Percentiles rank a stretch among this genome's conserved stretches.
Conservation (phyloP, 345 rosid genomes). For the Geranium rotundifolium region DNA sequence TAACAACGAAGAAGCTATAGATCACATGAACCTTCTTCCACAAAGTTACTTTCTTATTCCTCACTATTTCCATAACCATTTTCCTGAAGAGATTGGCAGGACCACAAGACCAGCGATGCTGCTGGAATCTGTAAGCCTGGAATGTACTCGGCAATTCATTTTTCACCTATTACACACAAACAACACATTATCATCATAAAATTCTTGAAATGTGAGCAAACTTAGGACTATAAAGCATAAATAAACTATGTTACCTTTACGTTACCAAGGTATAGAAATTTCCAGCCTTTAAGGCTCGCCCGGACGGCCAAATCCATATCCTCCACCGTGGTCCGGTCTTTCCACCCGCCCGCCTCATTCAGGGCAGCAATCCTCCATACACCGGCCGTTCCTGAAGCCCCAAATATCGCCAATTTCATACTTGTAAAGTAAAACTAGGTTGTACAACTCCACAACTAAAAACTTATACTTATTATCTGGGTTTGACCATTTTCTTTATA, state of each 20-base stretch:
- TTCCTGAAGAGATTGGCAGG: conserved; percentile 50
- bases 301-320: conserved; percentile 57
- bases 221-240: no score
- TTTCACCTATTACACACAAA: conserved; percentile 20
- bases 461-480: no score
- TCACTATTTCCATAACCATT: conserved; percentile 37
- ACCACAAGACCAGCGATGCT: conserved; percentile 52
- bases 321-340: conserved; percentile 46
- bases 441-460: not conserved
- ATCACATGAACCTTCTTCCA: not conserved
- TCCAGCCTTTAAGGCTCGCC: conserved; percentile 51
- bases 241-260: conserved; percentile 13
- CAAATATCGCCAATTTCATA: not conserved
- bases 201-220: no score
- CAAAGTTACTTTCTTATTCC: not conserved
- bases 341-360: conserved; percentile 50
- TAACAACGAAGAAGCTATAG: not conserved
- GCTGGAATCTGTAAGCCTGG: conserved; percentile 39
- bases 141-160: conserved; percentile 54
- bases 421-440: no score
- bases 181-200: not conserved
- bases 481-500: no score
- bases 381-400: conserved; percentile 32
- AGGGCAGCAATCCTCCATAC: conserved; percentile 44
- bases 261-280: conserved; percentile 34